Evolutionary conservation across 805 yeast genomes (phyloP).

Genomic region (Kazachstania martiniae): DNA sequence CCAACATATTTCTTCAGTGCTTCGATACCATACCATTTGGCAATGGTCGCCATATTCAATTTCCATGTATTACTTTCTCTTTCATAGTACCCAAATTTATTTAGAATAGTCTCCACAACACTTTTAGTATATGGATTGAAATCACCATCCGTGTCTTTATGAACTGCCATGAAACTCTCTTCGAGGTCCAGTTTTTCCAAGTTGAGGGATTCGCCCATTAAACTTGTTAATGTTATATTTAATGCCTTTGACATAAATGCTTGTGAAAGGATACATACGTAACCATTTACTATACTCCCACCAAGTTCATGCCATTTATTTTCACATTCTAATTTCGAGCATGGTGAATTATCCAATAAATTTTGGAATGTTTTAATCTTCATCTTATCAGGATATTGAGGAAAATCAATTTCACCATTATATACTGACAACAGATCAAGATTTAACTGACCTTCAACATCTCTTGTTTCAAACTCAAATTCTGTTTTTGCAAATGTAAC

Average conservation of each 20-base stretch:
- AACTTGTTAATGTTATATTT: slow-evolving; percentile 30
- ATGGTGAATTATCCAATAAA: slow-evolving; percentile 36
- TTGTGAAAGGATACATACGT: slow-evolving; percentile 29
- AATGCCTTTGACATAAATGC: slow-evolving; percentile 27
- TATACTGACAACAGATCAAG: slow-evolving; percentile 29
- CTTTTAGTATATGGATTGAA: slow-evolving; percentile 27
- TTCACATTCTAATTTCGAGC: slow-evolving; percentile 45
- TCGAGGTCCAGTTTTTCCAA: slow-evolving; percentile 21
- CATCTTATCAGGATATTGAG: slow-evolving; percentile 3
- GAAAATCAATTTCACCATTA: slow-evolving; percentile 22
- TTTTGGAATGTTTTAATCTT: slow-evolving; percentile 23
- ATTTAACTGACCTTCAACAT: slow-evolving; percentile 26
- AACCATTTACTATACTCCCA: slow-evolving; percentile 45
- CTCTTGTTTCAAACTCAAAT: slow-evolving; percentile 30
- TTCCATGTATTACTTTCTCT: slow-evolving; percentile 22
- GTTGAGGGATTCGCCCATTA: slow-evolving; percentile 28
- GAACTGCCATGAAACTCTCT: slow-evolving; percentile 22
- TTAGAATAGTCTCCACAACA: slow-evolving; percentile 40
- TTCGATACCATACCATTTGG: slow-evolving; percentile 54
- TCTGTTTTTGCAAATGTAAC: slow-evolving; percentile 20
- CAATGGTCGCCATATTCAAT: slow-evolving; percentile 35
- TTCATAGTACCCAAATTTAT: slow-evolving; percentile 31
- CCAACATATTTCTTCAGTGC: slow-evolving; percentile 34
- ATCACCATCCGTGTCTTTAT: slow-evolving; percentile 24
- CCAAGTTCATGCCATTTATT: slow-evolving; percentile 40